Percentiles rank a stretch among this genome's conserved stretches.
Evolutionary conservation across 805 yeast genomes (phyloP).

Genomic region (Cyberlindnera petersonii): DNA sequence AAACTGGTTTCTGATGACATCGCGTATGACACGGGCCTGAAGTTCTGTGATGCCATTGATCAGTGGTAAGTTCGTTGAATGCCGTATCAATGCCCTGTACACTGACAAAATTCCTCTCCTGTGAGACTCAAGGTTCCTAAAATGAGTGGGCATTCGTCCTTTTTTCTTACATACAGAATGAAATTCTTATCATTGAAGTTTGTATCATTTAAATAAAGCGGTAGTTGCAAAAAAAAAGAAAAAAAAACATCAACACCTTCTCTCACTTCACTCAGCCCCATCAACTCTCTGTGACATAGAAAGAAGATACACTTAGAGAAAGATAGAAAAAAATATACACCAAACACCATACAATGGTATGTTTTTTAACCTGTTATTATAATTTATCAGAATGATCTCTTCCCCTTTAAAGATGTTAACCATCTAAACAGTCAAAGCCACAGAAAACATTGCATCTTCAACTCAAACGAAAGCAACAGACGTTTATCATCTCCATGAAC

Average conservation of each 20-base stretch:
- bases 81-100: slow-evolving; percentile 31
- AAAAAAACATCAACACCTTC: no score
- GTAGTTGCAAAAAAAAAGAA: no score
- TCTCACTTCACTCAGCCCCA: no score
- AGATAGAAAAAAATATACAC: no score
- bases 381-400: no score
- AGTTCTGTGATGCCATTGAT: not conserved
- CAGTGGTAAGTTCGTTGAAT: slow-evolving; percentile 16
- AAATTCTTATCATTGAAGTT: no score
- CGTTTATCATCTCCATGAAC: slow-evolving; percentile 30
- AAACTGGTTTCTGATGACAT: slow-evolving; percentile 10
- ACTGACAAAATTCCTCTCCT: slow-evolving; percentile 27
- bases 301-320: not conserved
- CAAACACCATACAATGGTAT: no score
- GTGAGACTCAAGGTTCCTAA: slow-evolving; percentile 28
- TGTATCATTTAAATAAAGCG: no score
- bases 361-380: not conserved
- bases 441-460: slow-evolving; percentile 18
- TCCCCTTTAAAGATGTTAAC: no score
- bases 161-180: no score
- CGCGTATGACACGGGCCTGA: not conserved
- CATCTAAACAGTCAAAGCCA: slow-evolving; percentile 8
- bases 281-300: not conserved
- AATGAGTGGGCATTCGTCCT: slow-evolving; percentile 30
- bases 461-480: slow-evolving; percentile 34